Evolutionary conservation across 2,329 filamentous ascomycete species (phyloP), one percentile per base, ranked within the genome.

Genomic region (Colletotrichum echinochloae): DNA sequence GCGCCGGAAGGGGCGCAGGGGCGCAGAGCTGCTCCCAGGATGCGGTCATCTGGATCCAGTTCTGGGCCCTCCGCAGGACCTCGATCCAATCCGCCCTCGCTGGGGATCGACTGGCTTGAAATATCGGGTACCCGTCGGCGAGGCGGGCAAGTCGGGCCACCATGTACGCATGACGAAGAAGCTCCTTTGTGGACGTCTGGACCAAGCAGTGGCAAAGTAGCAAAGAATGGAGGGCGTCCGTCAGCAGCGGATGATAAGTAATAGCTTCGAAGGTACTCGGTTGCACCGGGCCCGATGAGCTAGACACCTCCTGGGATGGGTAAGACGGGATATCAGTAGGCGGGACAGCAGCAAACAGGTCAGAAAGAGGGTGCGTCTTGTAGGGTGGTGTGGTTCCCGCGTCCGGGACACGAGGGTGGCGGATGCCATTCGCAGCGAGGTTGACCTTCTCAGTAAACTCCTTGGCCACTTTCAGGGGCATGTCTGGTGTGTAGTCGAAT

Each of bases 41-140:
- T 4, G 86, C 81, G 2, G 80, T 78, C 11, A 96, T 85, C 8
- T 87, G 85, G 61, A 95, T 85, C 91, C 91, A 94, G 76, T 93
- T 92, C 41, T 89, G 85, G 0, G 87, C 86, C 37, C 89, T 87
- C 0, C 90, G 87, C 12, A 96, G 79, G 0, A 95, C 85, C 79
- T 95, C 92, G 57, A 91, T 89, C 93, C 93, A 97, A 80, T 97
- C 94, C 3, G 91, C 88, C 61, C 92, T 89, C 2, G 92, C 90
- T 1, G 92, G 90, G 4, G 89, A 92, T 60, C 91, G 86, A 30
- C 91, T 90, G 0, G 90, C 86, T 73, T 94, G 90, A 77, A 97
- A 95, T 59, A 95, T 88, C 0, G 94, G 94, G 75, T 94, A 95
- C 5, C 93, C 93, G 75, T 96, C 92, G 59, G 89, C 90, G 30